Evolutionary conservation across 495 filamentous ascomycete genomes (phyloP).

Genomic region (Neurospora sp.): DNA sequence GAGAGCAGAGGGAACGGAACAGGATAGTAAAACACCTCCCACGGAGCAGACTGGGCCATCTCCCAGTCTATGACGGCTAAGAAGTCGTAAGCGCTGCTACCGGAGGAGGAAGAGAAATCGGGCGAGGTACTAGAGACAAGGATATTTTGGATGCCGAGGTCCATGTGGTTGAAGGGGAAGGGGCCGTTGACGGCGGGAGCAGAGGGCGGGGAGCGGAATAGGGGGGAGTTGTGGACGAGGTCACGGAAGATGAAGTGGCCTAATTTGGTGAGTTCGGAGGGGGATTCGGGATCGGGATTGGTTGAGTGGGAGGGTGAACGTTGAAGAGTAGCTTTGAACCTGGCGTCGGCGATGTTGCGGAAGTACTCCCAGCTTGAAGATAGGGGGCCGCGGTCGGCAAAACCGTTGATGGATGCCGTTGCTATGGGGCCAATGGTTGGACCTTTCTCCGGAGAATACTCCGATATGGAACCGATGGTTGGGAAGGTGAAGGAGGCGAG

Average conservation of each 20-base stretch:
- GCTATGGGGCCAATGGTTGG: constrained; percentile 5
- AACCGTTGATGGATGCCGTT: constrained; percentile 1
- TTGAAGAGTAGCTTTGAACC: not conserved
- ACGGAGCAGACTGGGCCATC: constrained; percentile 16
- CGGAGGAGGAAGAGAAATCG: not conserved
- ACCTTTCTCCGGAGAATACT: not conserved
- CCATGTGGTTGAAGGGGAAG: constrained; percentile 22
- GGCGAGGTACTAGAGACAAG: constrained; percentile 8
- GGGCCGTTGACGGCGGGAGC: not conserved
- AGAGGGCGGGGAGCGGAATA: not conserved
- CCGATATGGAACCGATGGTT: constrained; percentile 9
- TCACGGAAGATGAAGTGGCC: not conserved
- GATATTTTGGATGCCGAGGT: constrained; percentile 22
- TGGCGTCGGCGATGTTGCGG: not conserved
- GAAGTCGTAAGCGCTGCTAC: constrained; percentile 15
- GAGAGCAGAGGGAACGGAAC: constrained; percentile 19
- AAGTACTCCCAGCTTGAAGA: constrained; percentile 8
- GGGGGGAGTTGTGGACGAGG: not conserved
- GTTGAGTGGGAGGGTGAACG: not conserved
- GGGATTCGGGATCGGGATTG: not conserved
- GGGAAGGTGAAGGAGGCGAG: constrained; percentile 5
- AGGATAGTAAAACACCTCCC: constrained; percentile 18
- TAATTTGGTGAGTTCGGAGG: not conserved
- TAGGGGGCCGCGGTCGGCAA: constrained; percentile 4
- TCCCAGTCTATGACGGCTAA: constrained; percentile 25